phyloP scores from a whole-genome alignment of 163 green algal species.

The Scenedesmus sp. region DNA sequence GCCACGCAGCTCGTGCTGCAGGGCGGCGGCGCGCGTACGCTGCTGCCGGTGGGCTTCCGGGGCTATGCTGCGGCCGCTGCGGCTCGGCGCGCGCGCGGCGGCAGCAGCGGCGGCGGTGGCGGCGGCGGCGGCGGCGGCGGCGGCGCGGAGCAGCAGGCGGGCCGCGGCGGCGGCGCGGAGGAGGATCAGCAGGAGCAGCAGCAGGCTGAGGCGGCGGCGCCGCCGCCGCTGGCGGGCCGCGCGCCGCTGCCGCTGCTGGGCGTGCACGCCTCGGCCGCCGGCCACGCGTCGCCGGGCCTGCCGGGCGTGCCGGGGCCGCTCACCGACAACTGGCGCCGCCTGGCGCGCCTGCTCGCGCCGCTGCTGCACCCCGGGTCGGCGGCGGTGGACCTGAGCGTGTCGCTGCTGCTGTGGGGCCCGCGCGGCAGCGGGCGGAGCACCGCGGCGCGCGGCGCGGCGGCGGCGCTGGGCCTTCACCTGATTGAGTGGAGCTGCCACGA shows the following conservation, averaged over 20 bases:
- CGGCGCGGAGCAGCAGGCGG: neutral
- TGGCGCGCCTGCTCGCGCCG: conserved; percentile 64
- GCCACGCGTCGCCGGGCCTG: conserved; percentile 3
- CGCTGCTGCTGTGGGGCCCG: conserved; percentile 75
- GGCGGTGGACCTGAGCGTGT: conserved; percentile 49
- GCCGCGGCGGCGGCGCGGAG: neutral
- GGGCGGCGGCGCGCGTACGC: conserved; percentile 35
- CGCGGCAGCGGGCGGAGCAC: conserved; percentile 64
- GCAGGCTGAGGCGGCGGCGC: conserved; percentile 3
- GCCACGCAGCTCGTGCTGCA: conserved; percentile 54
- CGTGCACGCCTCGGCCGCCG: conserved; percentile 40
- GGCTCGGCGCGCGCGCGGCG: neutral
- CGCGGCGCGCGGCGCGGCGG: conserved; percentile 64
- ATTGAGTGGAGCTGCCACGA: conserved; percentile 65
- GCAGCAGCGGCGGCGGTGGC: neutral
- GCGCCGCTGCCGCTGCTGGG: conserved; percentile 47
- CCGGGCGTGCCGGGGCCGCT: conserved; percentile 49
- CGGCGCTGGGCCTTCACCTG: conserved; percentile 74
- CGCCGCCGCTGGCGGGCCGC: neutral
- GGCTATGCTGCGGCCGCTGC: conserved; percentile 39
- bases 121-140: conserved; percentile 4
- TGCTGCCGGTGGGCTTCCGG: conserved; percentile 39
- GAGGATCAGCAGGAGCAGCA: conserved; percentile 9
- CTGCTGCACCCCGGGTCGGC: conserved; percentile 62
- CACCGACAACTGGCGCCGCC: conserved; percentile 52